phyloP scores from a whole-genome alignment of 768 basidiomycete genomes.

The Gloeostereum incarnatum region DNA sequence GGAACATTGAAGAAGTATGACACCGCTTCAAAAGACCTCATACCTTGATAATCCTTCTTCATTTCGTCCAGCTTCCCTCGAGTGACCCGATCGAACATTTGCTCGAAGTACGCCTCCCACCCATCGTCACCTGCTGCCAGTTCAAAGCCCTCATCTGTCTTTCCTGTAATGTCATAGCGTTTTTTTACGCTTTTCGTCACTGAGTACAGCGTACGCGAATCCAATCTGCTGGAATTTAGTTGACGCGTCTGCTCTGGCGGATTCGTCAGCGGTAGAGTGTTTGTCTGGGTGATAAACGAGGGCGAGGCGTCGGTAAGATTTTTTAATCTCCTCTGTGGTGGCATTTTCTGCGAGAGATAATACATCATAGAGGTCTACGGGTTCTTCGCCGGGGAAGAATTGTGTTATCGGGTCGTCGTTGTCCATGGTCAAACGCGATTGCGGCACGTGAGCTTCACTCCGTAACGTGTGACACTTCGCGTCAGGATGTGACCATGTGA shows the following conservation, averaged over 20 bases:
- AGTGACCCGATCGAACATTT: constrained; percentile 82
- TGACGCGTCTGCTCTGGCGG: constrained; percentile 58
- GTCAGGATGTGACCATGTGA: too few species aligned
- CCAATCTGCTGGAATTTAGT: constrained; percentile 87
- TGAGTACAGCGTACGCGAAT: constrained; percentile 85
- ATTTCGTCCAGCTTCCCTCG: constrained; percentile 83
- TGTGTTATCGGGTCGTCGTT: constrained; percentile 61
- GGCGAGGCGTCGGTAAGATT: constrained; percentile 78
- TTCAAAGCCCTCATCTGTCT: constrained; percentile 73
- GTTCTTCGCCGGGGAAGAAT: constrained; percentile 69
- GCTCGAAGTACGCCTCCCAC: constrained; percentile 95
- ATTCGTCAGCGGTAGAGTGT: constrained; percentile 50
- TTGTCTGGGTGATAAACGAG: constrained; percentile 89
- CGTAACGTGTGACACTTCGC: too few species aligned
- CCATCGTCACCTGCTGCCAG: constrained; percentile 69
- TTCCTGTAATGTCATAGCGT: constrained; percentile 82
- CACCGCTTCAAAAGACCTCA: too few species aligned
- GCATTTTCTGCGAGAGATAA: constrained; percentile 49
- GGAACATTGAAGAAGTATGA: too few species aligned
- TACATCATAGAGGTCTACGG: constrained; percentile 71
- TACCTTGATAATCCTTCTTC: constrained; percentile 93
- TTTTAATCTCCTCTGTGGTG: constrained; percentile 61
- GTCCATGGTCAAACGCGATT: constrained; percentile 39
- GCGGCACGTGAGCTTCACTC: constrained; percentile 11
- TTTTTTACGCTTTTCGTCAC: constrained; percentile 65